Percentiles rank a stretch among this genome's conserved stretches.
Conservation (phyloP, 2,329 filamentous ascomycete genomes). For the Curvularia spicifera region DNA sequence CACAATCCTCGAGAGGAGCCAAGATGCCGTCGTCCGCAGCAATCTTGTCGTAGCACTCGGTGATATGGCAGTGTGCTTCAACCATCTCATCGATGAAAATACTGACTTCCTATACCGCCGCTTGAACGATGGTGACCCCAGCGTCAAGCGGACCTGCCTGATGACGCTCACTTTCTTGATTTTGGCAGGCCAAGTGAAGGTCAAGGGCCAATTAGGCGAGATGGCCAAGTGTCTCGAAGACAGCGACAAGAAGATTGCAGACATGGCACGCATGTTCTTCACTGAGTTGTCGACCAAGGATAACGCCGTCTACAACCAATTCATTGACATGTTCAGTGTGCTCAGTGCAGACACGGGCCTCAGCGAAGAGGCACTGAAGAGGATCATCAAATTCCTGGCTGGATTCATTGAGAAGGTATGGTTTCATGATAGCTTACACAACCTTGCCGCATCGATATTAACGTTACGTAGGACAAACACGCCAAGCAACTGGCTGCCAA, state of each 20-base stretch:
- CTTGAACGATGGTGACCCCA: conserved; percentile 84
- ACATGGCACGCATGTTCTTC: conserved; percentile 97
- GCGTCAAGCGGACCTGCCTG: conserved; percentile 94
- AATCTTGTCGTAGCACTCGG: conserved; percentile 97
- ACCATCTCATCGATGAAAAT: conserved; percentile 98
- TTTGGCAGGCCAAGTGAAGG: conserved; percentile 96
- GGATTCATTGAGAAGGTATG: conserved; percentile 95
- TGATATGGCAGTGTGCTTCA: conserved; percentile 99
- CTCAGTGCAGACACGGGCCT: conserved; percentile 81
- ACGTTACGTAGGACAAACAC: conserved; percentile 79
- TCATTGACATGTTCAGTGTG: conserved; percentile 98
- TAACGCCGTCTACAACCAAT: conserved; percentile 98
- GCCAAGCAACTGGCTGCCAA: conserved; percentile 93
- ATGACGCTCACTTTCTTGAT: conserved; percentile 99
- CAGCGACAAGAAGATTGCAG: conserved; percentile 90
- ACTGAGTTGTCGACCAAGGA: conserved; percentile 97
- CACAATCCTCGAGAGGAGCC: conserved; percentile 94
- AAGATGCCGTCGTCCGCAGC: conserved; percentile 89
- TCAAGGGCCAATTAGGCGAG: conserved; percentile 96
- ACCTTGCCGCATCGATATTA: neutral
- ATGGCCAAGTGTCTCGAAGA: conserved; percentile 99
- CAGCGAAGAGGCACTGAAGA: conserved; percentile 82
- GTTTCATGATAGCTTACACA: neutral
- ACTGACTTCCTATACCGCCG: conserved; percentile 97
- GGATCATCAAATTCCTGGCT: conserved; percentile 89